phyloP scores from a whole-genome alignment of 192 early-diverging fungal genomes.

The Chytriomyces confervae region DNA sequence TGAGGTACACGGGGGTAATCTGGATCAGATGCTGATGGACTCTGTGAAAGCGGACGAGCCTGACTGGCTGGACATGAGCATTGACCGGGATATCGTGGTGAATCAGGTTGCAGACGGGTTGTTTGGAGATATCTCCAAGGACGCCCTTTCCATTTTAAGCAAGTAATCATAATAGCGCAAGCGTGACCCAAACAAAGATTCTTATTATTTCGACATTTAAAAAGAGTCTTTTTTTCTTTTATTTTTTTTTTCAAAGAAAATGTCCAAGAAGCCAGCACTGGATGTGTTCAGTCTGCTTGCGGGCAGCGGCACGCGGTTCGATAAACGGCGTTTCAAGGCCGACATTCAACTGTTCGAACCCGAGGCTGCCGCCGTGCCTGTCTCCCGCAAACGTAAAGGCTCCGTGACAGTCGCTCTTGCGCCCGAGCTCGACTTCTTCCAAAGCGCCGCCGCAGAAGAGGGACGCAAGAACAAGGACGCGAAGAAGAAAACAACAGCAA shows the following conservation, averaged over 20 bases:
- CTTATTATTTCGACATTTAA: too few species aligned
- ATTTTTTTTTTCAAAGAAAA: conserved; percentile 3
- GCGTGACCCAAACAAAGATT: too few species aligned
- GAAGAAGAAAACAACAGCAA: conserved; percentile 9
- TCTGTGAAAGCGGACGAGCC: conserved; percentile 42
- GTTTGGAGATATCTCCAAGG: too few species aligned
- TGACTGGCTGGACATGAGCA: conserved; percentile 30
- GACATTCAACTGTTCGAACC: conserved; percentile 82
- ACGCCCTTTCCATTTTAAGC: too few species aligned
- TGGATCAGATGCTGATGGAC: conserved; percentile 46
- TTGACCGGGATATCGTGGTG: too few species aligned
- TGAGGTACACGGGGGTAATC: conserved; percentile 46
- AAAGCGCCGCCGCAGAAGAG: conserved; percentile 1
- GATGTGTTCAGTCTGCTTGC: conserved; percentile 85
- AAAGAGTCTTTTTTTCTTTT: neutral
- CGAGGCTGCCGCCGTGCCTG: conserved; percentile 21
- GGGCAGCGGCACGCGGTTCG: conserved; percentile 86
- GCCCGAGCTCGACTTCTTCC: conserved; percentile 50
- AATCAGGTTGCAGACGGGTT: too few species aligned
- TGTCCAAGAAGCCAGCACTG: conserved; percentile 40
- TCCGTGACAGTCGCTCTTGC: conserved; percentile 24
- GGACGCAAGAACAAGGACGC: neutral
- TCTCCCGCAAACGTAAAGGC: neutral
- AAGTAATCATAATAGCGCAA: too few species aligned
- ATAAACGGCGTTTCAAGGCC: conserved; percentile 79